A percentile compares a stretch with the other conserved stretches of the same genome.
phyloP scores from a whole-genome alignment of 805 yeast species.

The Danielia reshetovae region DNA sequence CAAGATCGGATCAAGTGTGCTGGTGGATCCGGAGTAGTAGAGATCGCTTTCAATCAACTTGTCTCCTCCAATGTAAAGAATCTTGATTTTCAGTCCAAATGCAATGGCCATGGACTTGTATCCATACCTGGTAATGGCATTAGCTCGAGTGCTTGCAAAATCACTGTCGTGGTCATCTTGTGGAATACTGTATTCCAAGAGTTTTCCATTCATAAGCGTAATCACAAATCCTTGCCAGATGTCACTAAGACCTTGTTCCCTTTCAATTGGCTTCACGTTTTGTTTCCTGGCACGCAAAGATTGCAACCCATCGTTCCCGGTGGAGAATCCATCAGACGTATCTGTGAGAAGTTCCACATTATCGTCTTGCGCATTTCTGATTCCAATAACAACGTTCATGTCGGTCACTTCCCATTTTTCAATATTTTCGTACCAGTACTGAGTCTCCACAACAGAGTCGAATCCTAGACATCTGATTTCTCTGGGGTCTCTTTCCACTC shows the following conservation, averaged over 20 bases:
- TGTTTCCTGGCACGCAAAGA: constrained; percentile 19
- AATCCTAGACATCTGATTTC: constrained; percentile 89
- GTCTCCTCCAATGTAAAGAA: constrained; percentile 72
- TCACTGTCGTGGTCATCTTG: constrained; percentile 37
- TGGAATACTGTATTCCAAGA: constrained; percentile 55
- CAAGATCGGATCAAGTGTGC: constrained; percentile 19
- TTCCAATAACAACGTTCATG: constrained; percentile 70
- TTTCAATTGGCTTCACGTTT: background rate
- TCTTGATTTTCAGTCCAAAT: constrained; percentile 69
- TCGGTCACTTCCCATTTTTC: constrained; percentile 80
- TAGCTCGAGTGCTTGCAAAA: constrained; percentile 33
- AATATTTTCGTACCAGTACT: constrained; percentile 61
- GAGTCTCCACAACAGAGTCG: constrained; percentile 66
- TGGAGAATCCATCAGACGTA: constrained; percentile 1
- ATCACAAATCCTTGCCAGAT: constrained; percentile 84
- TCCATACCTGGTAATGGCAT: constrained; percentile 67
- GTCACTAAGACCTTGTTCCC: constrained; percentile 21
- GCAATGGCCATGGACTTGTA: constrained; percentile 72
- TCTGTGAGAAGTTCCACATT: constrained; percentile 3
- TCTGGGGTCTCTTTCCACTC: constrained; percentile 90
- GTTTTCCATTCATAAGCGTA: constrained; percentile 57
- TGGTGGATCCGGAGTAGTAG: constrained; percentile 39
- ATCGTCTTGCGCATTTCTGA: constrained; percentile 19
- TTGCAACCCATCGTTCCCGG: constrained; percentile 13
- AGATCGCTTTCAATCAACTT: constrained; percentile 61